A percentile compares a stretch with the other conserved stretches of the same genome.
phyloP scores from a whole-genome alignment of 83 land plant genomes.

The Picea engelmannii region DNA sequence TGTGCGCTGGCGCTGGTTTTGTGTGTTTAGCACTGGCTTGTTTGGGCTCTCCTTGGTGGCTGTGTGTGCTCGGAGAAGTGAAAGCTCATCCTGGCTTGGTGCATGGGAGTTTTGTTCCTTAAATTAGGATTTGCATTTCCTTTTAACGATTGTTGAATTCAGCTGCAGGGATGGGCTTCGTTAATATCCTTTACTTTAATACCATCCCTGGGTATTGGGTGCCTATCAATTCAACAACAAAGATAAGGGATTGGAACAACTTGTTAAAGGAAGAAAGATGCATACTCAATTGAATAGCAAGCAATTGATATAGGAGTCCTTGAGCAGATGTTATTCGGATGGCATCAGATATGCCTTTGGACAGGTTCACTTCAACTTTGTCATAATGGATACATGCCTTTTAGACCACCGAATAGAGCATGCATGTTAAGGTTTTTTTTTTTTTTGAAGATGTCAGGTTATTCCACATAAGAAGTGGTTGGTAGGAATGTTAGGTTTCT shows the following conservation, averaged over 20 bases:
- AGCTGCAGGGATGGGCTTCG: too few relatives aligned
- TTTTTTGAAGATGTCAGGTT: slow-evolving; percentile 82
- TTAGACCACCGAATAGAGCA: slow-evolving; percentile 90
- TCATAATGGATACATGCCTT: slow-evolving; percentile 81
- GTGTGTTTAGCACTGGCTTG: too few relatives aligned
- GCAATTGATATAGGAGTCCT: slow-evolving; percentile 25
- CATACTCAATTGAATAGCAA: not conserved
- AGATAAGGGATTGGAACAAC: slow-evolving; percentile 9
- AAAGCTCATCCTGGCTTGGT: too few relatives aligned
- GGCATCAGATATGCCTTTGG: slow-evolving; percentile 58
- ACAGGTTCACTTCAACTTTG: slow-evolving; percentile 61
- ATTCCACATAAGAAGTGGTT: slow-evolving; percentile 64
- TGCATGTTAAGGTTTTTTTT: slow-evolving; percentile 61
- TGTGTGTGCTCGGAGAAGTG: too few relatives aligned
- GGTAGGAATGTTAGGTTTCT: slow-evolving; percentile 84
- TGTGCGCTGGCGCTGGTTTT: too few relatives aligned
- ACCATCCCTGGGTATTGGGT: slow-evolving; percentile 6
- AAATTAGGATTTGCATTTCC: not conserved
- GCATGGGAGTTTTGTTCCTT: too few relatives aligned
- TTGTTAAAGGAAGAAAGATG: slow-evolving; percentile 7
- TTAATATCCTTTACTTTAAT: not conserved
- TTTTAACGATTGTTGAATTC: not conserved
- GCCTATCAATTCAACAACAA: not conserved
- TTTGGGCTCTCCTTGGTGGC: too few relatives aligned
- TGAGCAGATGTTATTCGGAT: slow-evolving; percentile 47